Percentiles rank a stretch among this genome's conserved stretches.
These are phyloP conservation scores for Vachellia collinsii DNA, from an alignment of 306 rosid species.

Conservation along the genomic window DNA sequence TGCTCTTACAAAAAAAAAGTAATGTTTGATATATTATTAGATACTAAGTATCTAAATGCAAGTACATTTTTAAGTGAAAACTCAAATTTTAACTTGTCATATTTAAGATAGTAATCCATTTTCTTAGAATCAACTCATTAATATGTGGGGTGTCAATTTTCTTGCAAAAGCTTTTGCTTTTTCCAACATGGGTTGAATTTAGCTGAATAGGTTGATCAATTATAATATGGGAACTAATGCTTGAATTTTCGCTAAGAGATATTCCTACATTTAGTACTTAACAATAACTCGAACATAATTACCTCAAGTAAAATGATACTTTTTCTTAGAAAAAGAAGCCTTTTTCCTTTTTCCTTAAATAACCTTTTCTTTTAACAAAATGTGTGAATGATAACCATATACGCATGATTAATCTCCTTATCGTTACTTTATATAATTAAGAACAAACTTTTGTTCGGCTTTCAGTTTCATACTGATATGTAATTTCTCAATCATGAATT, in stretches of 20 bases:
- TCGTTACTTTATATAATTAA: background rate
- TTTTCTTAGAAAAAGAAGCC: no score
- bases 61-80: no score
- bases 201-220: no score
- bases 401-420: background rate
- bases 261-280: no score
- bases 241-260: no score
- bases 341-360: background rate
- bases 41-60: no score
- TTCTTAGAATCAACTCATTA: no score
- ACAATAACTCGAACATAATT: no score
- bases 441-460: background rate
- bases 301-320: no score
- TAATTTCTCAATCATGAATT: background rate
- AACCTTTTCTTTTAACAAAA: background rate
- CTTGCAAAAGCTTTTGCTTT: background rate
- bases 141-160: background rate
- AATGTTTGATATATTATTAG: accelerated
- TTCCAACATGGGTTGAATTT: background rate
- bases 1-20: accelerated
- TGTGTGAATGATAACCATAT: background rate
- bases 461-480: background rate
- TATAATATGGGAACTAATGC: no score
- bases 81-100: no score
- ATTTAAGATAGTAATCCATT: no score